Conservation (phyloP, 1,284 basidiomycete genomes). For the Tilletia walkeri region DNA sequence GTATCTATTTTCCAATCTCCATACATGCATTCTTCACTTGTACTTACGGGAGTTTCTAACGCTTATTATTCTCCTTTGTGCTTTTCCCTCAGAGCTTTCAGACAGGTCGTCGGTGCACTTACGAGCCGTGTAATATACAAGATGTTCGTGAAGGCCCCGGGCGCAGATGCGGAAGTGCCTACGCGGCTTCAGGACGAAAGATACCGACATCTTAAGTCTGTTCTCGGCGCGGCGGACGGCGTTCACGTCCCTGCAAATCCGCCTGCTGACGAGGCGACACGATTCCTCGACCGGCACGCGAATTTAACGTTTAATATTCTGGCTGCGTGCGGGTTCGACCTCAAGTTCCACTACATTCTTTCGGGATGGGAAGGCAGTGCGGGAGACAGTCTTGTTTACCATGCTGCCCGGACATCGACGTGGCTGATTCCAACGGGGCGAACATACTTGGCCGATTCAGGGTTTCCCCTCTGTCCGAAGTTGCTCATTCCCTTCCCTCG, state of each 20-base stretch:
- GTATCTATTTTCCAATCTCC: neutral
- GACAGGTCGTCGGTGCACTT: neutral
- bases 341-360: neutral
- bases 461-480: neutral
- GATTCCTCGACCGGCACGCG: neutral
- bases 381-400: neutral
- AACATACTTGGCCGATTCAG: neutral
- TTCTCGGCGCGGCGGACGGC: neutral
- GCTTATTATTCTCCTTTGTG: neutral
- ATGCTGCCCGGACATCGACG: neutral
- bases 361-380: neutral
- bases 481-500: neutral
- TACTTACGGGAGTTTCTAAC: neutral
- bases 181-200: neutral
- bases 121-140: neutral
- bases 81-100: neutral
- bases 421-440: neutral
- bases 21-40: too few species aligned
- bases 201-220: neutral
- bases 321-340: neutral
- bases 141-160: neutral
- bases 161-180: neutral
- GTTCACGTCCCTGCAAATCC: neutral
- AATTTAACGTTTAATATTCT: neutral
- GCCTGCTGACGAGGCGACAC: neutral